Conservation (phyloP, 148 eudicot genomes). For the Camellia japonica region DNA sequence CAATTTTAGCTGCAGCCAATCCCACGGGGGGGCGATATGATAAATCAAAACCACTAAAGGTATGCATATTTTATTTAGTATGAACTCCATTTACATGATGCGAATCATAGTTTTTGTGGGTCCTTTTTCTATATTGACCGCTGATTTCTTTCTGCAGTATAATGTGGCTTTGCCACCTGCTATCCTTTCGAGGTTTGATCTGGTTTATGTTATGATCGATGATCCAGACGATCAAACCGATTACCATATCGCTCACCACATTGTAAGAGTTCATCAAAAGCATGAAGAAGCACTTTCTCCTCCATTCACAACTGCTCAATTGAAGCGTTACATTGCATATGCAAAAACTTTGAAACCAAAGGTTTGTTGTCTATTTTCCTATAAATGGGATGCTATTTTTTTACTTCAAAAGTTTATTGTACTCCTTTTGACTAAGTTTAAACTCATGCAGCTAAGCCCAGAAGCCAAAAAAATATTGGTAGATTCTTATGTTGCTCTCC, state of each 20-base stretch:
- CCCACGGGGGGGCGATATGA: conserved; percentile 98
- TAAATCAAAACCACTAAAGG: conserved; percentile 93
- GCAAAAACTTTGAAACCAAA: conserved; percentile 90
- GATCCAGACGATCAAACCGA: conserved; percentile 96
- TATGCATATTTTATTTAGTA: conserved; percentile 17
- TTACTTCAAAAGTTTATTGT: background rate
- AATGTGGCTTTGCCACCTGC: conserved; percentile 99
- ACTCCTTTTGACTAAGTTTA: conserved; percentile 2
- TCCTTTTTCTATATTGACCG: background rate
- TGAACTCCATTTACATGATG: background rate
- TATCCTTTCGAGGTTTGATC: conserved; percentile 96
- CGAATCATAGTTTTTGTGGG: background rate
- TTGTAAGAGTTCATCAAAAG: conserved; percentile 93
- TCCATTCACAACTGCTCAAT: conserved; percentile 76
- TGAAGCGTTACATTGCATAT: conserved; percentile 84
- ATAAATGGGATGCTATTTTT: background rate
- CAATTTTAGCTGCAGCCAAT: conserved; percentile 98
- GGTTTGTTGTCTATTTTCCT: conserved; percentile 32
- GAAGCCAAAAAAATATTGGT: conserved; percentile 86
- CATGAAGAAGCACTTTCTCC: conserved; percentile 89
- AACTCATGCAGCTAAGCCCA: conserved; percentile 55
- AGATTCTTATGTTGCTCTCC: conserved; percentile 83
- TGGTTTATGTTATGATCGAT: conserved; percentile 97
- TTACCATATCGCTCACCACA: conserved; percentile 93
- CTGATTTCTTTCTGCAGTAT: conserved; percentile 54